phyloP scores from a whole-genome alignment of 257 asterid species.

The Agastache rugosa region DNA sequence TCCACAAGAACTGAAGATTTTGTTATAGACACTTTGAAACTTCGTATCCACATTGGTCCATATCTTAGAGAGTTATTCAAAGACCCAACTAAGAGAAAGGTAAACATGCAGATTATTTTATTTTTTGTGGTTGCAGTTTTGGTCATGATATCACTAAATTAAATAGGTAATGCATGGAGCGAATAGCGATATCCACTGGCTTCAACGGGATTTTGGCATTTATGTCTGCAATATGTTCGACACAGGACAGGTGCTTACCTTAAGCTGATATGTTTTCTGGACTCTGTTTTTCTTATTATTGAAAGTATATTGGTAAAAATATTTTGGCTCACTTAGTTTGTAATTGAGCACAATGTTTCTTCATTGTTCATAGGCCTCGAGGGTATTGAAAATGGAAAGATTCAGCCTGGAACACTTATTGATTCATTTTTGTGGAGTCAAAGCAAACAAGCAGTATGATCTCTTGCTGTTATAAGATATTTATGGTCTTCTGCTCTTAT shows the following conservation, averaged over 20 bases:
- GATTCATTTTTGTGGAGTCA: conserved; percentile 86
- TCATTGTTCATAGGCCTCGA: conserved; percentile 74
- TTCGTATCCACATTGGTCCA: conserved; percentile 92
- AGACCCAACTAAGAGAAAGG: conserved; percentile 92
- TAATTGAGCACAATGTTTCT: conserved; percentile 32
- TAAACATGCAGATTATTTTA: conserved; percentile 34
- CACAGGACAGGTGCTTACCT: conserved; percentile 90
- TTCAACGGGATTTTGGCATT: conserved; percentile 94
- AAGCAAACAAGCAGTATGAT: conserved; percentile 91
- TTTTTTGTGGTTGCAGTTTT: conserved; percentile 28
- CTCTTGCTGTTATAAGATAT: conserved; percentile 33
- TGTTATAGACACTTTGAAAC: conserved; percentile 88
- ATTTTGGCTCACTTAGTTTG: conserved; percentile 18
- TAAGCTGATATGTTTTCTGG: conserved; percentile 22
- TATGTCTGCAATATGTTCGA: conserved; percentile 97
- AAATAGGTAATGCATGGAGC: conserved; percentile 99
- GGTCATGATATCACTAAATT: conserved; percentile 31
- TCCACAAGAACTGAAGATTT: conserved; percentile 96
- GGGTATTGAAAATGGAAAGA: conserved; percentile 91
- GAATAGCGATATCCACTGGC: conserved; percentile 89
- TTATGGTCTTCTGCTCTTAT: conserved; percentile 40
- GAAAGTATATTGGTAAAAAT: background rate
- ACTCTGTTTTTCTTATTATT: conserved; percentile 9
- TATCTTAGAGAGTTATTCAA: conserved; percentile 86
- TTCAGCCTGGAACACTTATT: conserved; percentile 84